phyloP scores from a whole-genome alignment of 2,329 filamentous ascomycete genomes.

The Arthroderma sp. region DNA sequence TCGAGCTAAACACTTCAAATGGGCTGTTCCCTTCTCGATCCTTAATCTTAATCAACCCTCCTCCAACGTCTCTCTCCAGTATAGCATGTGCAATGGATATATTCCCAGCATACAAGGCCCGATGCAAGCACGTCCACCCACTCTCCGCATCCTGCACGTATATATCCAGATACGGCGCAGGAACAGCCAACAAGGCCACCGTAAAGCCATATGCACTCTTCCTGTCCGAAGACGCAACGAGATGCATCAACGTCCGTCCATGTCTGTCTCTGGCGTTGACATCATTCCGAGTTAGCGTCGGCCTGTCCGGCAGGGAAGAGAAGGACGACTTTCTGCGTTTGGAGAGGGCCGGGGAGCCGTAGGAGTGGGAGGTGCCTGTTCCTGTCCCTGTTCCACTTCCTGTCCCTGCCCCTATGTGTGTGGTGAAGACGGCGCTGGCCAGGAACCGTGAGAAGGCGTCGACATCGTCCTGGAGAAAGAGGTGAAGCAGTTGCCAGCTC shows the following conservation, averaged over 20 bases:
- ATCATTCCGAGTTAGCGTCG: slow-evolving; percentile 48
- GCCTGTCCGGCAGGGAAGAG: neutral
- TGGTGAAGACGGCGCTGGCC: slow-evolving; percentile 52
- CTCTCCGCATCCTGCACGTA: slow-evolving; percentile 82
- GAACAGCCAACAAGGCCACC: slow-evolving; percentile 65
- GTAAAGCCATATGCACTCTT: slow-evolving; percentile 63
- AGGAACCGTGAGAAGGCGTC: slow-evolving; percentile 84
- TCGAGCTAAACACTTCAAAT: slow-evolving; percentile 82
- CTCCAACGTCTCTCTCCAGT: slow-evolving; percentile 60
- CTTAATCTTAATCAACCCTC: slow-evolving; percentile 82
- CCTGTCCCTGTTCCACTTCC: neutral
- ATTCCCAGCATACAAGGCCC: slow-evolving; percentile 82
- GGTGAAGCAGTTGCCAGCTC: slow-evolving; percentile 96
- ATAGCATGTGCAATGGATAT: slow-evolving; percentile 73
- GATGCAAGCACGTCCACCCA: slow-evolving; percentile 89
- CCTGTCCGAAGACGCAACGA: slow-evolving; percentile 64
- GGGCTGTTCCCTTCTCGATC: slow-evolving; percentile 91
- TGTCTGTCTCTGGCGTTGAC: slow-evolving; percentile 73
- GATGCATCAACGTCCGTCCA: slow-evolving; percentile 73
- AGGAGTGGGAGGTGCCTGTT: slow-evolving; percentile 1
- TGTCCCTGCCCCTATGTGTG: neutral
- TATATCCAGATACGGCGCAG: slow-evolving; percentile 56
- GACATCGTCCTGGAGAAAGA: slow-evolving; percentile 95
- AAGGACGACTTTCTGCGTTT: slow-evolving; percentile 35
- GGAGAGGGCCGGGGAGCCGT: slow-evolving; percentile 26